Evolutionary conservation across 2,329 filamentous ascomycete genomes (phyloP).

Genomic region (Penicillium sp.): DNA sequence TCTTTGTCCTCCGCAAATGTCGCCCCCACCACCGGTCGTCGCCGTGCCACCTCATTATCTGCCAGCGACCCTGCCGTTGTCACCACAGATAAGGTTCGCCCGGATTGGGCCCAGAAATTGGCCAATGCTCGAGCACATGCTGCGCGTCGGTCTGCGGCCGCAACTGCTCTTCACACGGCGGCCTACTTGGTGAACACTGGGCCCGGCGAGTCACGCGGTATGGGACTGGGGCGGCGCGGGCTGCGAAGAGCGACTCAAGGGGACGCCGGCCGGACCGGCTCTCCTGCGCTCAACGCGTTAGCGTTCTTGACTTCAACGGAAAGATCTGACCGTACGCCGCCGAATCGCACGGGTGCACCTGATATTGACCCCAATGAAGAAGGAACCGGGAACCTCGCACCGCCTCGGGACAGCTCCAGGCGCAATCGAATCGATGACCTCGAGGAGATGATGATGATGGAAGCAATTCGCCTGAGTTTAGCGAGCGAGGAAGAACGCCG

Average conservation of each 20-base stretch:
- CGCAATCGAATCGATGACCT: slow-evolving; percentile 72
- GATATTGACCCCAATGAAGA: slow-evolving; percentile 37
- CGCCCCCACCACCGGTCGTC: slow-evolving; percentile 40
- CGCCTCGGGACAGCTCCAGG: slow-evolving; percentile 49
- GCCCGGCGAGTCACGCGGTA: slow-evolving; percentile 45
- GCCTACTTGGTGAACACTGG: slow-evolving; percentile 74
- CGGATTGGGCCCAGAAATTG: slow-evolving; percentile 90
- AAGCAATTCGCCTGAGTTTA: slow-evolving; percentile 86
- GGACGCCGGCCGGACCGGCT: slow-evolving; percentile 30
- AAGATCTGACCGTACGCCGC: slow-evolving; percentile 22
- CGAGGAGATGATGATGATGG: slow-evolving; percentile 98
- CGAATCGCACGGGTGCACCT: slow-evolving; percentile 26
- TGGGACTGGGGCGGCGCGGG: slow-evolving; percentile 53
- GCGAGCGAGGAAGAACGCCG: slow-evolving; percentile 90
- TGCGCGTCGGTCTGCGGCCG: slow-evolving; percentile 79
- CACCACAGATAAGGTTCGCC: slow-evolving; percentile 84
- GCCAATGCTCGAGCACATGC: slow-evolving; percentile 78
- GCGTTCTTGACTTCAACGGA: slow-evolving; percentile 41
- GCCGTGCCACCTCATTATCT: slow-evolving; percentile 65
- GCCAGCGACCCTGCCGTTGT: slow-evolving; percentile 80
- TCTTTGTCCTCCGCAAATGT: slow-evolving; percentile 60
- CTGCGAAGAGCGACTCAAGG: slow-evolving; percentile 39
- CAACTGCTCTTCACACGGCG: slow-evolving; percentile 88
- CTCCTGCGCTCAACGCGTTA: slow-evolving; percentile 42
- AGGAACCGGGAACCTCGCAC: slow-evolving; percentile 30